Base-by-base conservation (phyloP, 169 alveolate species). In the Plasmodium inui region DNA sequence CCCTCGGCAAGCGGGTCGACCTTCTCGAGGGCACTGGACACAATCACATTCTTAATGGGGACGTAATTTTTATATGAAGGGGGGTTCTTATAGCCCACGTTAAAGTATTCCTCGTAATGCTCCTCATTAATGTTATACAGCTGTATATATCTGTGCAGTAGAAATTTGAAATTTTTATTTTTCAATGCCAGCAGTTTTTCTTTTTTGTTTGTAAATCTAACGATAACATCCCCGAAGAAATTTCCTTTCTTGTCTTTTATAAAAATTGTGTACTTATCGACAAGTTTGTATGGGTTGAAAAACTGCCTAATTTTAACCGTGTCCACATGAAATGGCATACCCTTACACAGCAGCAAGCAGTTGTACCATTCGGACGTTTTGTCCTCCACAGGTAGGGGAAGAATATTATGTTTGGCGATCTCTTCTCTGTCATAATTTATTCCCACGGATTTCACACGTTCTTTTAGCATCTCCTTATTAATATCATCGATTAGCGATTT, bases 11-110 rank as follows among this genome's bases (percentile, higher is more conserved):
- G 17, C 4, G 50, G 32, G 14, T 44, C 86, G 2, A 12, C 74
- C 8, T n/a, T 7, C 10, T 44, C 92, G 19, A 37, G 34, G 70
- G 26, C 26, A 71, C 57, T 82, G 0, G 92, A 55, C 19, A 91
- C 86, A 1, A 91, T 41, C 7, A 91, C 70, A 82, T 91, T 82
- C 41, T 91, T 91, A 22, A 91, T 91, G 12, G 95, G 95, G 28
- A 91, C 61, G 26, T 91, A 91, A 91, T 91, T 91, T 82, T 91
- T 91, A 82, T 91, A 91, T n/a, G 92, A 44, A 28, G 95, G 95
- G 2, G 95, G 95, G n/a, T 91, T 91, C 34, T 91, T 91, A 72
- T 91, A 91, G 0, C 95, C 95, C 74, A 91, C 83, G 41, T 91
- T 72, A 57, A 41, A 91, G 39, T 91, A 91, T 91, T 91, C 95